Evolutionary conservation across 2,329 filamentous ascomycete genomes (phyloP), one percentile per base, ranked within the genome.

Genomic region (Fusarium xylarioides): DNA sequence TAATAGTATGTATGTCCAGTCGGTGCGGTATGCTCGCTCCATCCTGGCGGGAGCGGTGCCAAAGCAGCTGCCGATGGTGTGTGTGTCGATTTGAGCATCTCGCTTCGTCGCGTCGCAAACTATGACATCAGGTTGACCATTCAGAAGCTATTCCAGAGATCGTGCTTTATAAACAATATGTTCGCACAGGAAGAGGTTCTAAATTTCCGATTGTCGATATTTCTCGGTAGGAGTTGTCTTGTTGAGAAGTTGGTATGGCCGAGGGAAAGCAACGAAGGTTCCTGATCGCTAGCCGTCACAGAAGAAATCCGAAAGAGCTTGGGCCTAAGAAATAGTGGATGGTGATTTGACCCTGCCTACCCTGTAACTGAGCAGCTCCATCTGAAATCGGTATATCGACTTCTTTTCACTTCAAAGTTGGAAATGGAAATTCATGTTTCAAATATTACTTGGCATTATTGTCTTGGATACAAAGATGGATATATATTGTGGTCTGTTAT

Each of bases 11-110:
- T 87, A 81, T 97, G 95, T 9, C 94, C 94, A 56, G 92, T 92
- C 11, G 95, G 95, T 58, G 95, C 94, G 82, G 91, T 95, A 83
- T 98, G 95, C 82, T 97, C 93, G n/a, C 93, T 94, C 95, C 95
- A 98, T 71, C 94, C 95, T 47, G 91, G 86, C 34, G 91, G 92
- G 2, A 98, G 86, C 40, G 93, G 90, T 50, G 89, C 86, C 42
- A 83, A 80, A 12, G 83, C 67, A 62, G 81, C 80, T 52, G 83
- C 76, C 15, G 88, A 87, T 28, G 90, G 86, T 68, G 89, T 90
- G 82, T 95, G 91, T n/a, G 93, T 95, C 26, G 92, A 93, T 79
- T 91, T 94, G 54, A 95, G 85, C 92, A 94, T 94, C 38, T 53
- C 63, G 44, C 46, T 62, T 58, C 26, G 54, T 57, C 43, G 42